Base-by-base conservation (phyloP, 2,329 filamentous ascomycete species). In the Aureobasidium leucospermi region DNA sequence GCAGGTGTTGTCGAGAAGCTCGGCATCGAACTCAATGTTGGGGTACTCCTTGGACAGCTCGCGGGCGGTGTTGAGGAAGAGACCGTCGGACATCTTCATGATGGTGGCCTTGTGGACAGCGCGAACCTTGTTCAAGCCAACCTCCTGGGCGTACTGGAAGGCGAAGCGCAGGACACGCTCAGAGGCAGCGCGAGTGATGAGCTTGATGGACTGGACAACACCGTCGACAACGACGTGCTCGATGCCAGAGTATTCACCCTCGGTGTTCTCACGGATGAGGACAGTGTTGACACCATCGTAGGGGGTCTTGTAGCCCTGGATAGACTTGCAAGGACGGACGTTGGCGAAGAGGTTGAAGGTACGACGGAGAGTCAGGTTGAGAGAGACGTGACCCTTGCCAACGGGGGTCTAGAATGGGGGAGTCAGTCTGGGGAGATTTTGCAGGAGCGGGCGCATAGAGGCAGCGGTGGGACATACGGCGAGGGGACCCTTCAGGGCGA, bases 261-360 rank as follows among this genome's bases (percentile, higher is more conserved):
- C 94, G 68, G 94, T 97, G 84, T 99, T 99, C 82, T 99, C 94
- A 78, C 94, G 90, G 79, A 99, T 97, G 73, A 99, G 82, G 71
- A 96, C 90, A 41, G 92, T 96, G 79, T 99, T 89, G 73, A 99
- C 94, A 70, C 89, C 85, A 76, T 97, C 93, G 81, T 97, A 97
- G 64, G 93, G 91, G 58, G 94, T 99, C 86, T 97, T 96, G 88
- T 88, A 99, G 71, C 94, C 94, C 66, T 89, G 89, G 68, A 99
- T 91, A 65, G 91, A 96, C 74, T 91, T 89, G 86, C 95, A 99
- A 64, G 95, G 94, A 72, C 95, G 92, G 70, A 99, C 84, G 81
- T 99, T 99, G 80, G 94, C 95, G 78, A 99, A 99, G 71, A 99
- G 91, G 83, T 99, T 99, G 82, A 99, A 99, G 65, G 95, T 99